A percentile compares a stretch with the other conserved stretches of the same genome.
Evolutionary conservation across 495 filamentous ascomycete species (phyloP).

Genomic region (Aspergillus egyptiacus): DNA sequence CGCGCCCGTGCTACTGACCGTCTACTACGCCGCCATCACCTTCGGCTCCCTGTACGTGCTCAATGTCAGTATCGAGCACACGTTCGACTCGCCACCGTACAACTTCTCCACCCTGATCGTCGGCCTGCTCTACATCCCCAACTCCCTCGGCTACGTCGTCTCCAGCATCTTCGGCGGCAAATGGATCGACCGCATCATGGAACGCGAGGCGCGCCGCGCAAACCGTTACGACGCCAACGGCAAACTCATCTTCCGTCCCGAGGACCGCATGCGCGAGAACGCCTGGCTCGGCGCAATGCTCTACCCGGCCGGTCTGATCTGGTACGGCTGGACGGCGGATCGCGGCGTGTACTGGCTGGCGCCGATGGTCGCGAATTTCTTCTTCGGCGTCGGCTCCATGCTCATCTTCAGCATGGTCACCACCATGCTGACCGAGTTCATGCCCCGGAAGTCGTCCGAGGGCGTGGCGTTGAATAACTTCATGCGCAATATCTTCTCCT

Average conservation of each 20-base stretch:
- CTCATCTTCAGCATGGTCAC: constrained; percentile 74
- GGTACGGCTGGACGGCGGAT: constrained; percentile 62
- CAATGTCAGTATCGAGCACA: constrained; percentile 76
- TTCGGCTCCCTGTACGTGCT: constrained; percentile 81
- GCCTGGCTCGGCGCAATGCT: constrained; percentile 73
- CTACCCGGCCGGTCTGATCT: constrained; percentile 62
- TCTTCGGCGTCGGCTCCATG: constrained; percentile 86
- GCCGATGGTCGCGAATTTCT: constrained; percentile 75
- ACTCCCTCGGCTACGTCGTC: constrained; percentile 70
- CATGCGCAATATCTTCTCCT: constrained; percentile 80
- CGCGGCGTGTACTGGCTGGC: constrained; percentile 54
- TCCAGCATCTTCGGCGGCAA: constrained; percentile 68
- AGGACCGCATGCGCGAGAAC: constrained; percentile 88
- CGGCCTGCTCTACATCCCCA: constrained; percentile 75
- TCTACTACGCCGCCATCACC: constrained; percentile 75
- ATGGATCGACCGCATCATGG: constrained; percentile 92
- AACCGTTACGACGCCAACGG: constrained; percentile 64
- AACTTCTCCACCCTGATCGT: constrained; percentile 66
- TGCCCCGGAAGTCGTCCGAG: constrained; percentile 64
- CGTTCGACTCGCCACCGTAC: constrained; percentile 71
- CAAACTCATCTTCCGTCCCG: constrained; percentile 65
- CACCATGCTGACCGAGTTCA: constrained; percentile 87
- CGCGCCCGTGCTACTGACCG: constrained; percentile 70
- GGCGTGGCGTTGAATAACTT: constrained; percentile 78
- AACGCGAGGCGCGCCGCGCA: constrained; percentile 66